Evolutionary conservation across 768 basidiomycete species (phyloP).

Genomic region (Floccularia luteovirens): DNA sequence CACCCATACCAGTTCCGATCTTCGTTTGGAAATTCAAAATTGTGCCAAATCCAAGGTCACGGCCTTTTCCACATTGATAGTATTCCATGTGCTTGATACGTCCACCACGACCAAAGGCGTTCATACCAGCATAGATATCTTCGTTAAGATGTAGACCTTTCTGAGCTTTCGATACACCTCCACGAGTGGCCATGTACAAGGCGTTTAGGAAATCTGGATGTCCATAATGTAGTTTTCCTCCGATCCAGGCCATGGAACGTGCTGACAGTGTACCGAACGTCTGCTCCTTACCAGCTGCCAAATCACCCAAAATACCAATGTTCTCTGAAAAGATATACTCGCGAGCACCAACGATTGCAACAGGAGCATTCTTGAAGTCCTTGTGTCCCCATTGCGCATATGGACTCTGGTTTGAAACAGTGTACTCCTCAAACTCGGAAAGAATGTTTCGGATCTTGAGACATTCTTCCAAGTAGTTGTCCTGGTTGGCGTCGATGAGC

Average conservation of each 20-base stretch:
- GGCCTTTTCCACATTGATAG: slow-evolving; percentile 97
- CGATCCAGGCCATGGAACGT: slow-evolving; percentile 93
- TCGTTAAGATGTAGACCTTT: slow-evolving; percentile 99
- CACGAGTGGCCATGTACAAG: slow-evolving; percentile 96
- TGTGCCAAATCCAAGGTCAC: slow-evolving; percentile 97
- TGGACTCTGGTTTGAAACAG: slow-evolving; percentile 79
- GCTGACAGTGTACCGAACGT: slow-evolving; percentile 99
- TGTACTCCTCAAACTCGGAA: slow-evolving; percentile 94
- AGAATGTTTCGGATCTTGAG: slow-evolving; percentile 99
- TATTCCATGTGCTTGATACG: slow-evolving; percentile 99
- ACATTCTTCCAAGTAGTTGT: slow-evolving; percentile 99
- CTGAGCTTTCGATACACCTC: slow-evolving; percentile 97
- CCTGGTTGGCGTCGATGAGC: slow-evolving; percentile 99
- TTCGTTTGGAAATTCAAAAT: slow-evolving; percentile 99
- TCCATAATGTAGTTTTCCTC: slow-evolving; percentile 97
- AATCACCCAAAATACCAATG: slow-evolving; percentile 96
- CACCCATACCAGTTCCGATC: slow-evolving; percentile 99
- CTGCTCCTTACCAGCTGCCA: slow-evolving; percentile 98
- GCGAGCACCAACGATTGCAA: slow-evolving; percentile 96
- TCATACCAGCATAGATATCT: slow-evolving; percentile 99
- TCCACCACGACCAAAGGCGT: slow-evolving; percentile 92
- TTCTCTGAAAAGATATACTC: slow-evolving; percentile 99
- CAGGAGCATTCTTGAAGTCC: slow-evolving; percentile 82
- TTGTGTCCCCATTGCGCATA: slow-evolving; percentile 87
- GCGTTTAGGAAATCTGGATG: slow-evolving; percentile 99